These are phyloP conservation scores for Domatiomyces globalis DNA, from an alignment of 2,329 filamentous ascomycete species.

Conservation along the genomic window DNA sequence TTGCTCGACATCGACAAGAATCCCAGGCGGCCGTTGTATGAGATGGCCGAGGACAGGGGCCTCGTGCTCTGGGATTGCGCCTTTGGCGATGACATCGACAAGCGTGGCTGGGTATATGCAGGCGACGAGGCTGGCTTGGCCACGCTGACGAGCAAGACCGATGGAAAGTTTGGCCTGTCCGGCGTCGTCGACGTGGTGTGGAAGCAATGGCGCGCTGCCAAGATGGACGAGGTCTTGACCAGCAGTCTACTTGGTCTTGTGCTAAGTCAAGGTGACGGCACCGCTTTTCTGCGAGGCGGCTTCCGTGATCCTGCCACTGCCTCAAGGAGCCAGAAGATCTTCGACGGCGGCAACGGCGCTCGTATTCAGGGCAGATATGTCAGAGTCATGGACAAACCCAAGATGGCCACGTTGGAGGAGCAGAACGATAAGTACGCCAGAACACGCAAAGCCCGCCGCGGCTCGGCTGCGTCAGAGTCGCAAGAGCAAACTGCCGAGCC, in stretches of 20 bases:
- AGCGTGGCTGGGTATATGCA: constrained; percentile 63
- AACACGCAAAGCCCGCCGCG: constrained; percentile 33
- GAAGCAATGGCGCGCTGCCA: constrained; percentile 66
- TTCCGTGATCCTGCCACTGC: neutral
- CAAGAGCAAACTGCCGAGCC: neutral
- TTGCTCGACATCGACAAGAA: constrained; percentile 59
- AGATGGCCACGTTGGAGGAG: constrained; percentile 45
- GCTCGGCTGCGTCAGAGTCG: constrained; percentile 4
- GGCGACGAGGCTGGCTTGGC: constrained; percentile 44
- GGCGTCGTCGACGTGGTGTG: constrained; percentile 64
- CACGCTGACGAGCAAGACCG: constrained; percentile 32
- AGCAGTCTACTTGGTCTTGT: constrained; percentile 55
- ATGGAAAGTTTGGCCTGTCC: constrained; percentile 48
- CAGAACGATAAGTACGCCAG: constrained; percentile 47
- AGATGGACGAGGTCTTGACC: constrained; percentile 80
- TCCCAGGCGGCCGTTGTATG: constrained; percentile 69
- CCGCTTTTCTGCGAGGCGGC: constrained; percentile 17
- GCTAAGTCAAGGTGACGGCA: constrained; percentile 30
- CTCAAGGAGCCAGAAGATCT: constrained; percentile 37
- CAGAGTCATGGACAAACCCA: constrained; percentile 41
- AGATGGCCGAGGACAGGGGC: constrained; percentile 79
- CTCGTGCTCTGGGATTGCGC: constrained; percentile 94
- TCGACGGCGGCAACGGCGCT: constrained; percentile 43
- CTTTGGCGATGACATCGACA: constrained; percentile 49
- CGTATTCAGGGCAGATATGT: constrained; percentile 44